Percentiles rank a stretch among this genome's conserved stretches.
Evolutionary conservation across 805 yeast species (phyloP).

Genomic region (Yarrowia deformans): DNA sequence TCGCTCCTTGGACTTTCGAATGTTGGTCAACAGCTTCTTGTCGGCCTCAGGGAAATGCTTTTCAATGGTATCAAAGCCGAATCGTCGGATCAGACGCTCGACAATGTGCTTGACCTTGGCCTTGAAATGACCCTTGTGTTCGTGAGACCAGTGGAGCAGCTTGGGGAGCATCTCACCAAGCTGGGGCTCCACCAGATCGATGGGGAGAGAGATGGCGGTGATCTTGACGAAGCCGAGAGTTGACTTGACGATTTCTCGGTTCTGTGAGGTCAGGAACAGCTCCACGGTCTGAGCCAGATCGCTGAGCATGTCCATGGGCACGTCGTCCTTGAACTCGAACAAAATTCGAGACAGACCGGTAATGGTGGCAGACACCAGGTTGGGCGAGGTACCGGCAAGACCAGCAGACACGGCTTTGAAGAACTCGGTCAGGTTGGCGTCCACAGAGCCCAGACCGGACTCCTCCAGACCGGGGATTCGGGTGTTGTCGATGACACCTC

Average conservation of each 20-base stretch:
- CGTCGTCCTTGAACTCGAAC: conserved; percentile 77
- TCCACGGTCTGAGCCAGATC: conserved; percentile 89
- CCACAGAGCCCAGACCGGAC: conserved; percentile 63
- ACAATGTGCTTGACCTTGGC: conserved; percentile 90
- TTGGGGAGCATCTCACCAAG: conserved; percentile 71
- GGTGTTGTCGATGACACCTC: conserved; percentile 69
- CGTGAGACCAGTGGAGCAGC: conserved; percentile 91
- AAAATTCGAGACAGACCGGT: conserved; percentile 87
- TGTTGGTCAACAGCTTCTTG: conserved; percentile 78
- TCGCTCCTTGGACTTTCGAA: conserved; percentile 84
- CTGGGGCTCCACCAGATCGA: conserved; percentile 70
- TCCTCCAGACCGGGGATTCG: conserved; percentile 70
- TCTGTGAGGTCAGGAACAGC: conserved; percentile 85
- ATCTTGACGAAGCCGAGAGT: conserved; percentile 79
- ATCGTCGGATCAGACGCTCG: conserved; percentile 88
- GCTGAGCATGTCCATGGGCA: conserved; percentile 65
- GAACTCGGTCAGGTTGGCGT: conserved; percentile 77
- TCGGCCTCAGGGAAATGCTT: conserved; percentile 89
- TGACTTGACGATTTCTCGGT: conserved; percentile 91
- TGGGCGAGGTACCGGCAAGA: conserved; percentile 89
- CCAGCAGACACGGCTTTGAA: conserved; percentile 97
- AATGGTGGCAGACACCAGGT: conserved; percentile 96
- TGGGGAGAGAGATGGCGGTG: conserved; percentile 84
- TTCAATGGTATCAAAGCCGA: conserved; percentile 87
- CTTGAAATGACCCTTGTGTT: conserved; percentile 94